Conservation (phyloP, 2,329 filamentous ascomycete genomes). For the Fusarium bulbicola region DNA sequence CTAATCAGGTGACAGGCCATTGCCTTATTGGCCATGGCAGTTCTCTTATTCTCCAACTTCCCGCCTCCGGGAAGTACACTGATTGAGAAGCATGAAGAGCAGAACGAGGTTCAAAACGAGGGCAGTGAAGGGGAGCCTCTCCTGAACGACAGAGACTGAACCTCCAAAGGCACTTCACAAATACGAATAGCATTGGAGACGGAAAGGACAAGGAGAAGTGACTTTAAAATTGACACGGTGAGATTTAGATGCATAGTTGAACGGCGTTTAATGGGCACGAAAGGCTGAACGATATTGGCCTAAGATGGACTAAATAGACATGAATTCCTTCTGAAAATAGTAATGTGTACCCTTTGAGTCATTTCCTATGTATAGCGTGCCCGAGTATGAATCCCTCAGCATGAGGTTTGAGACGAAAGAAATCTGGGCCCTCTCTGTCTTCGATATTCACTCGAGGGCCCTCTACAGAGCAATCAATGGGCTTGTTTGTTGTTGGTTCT, state of each 20-base stretch:
- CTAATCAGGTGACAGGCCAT: constrained; percentile 54
- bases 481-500: too few relatives aligned
- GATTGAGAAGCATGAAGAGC: constrained; percentile 40
- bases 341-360: fast-evolving
- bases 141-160: neutral
- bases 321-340: neutral
- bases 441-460: fast-evolving
- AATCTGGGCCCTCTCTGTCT: fast-evolving
- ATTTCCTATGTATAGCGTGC: fast-evolving
- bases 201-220: fast-evolving
- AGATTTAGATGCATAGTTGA: neutral
- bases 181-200: fast-evolving
- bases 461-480: neutral
- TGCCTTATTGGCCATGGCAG: constrained; percentile 55
- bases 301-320: neutral
- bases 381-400: neutral
- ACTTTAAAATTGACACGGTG: neutral
- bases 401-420: neutral
- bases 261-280: neutral
- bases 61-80: constrained; percentile 50
- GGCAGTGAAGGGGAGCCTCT: neutral
- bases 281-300: neutral
- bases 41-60: constrained; percentile 55
- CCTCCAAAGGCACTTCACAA: too few relatives aligned
- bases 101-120: neutral